Conservation (phyloP, 108 stramenopile species). For the Epipyxis sp. region DNA sequence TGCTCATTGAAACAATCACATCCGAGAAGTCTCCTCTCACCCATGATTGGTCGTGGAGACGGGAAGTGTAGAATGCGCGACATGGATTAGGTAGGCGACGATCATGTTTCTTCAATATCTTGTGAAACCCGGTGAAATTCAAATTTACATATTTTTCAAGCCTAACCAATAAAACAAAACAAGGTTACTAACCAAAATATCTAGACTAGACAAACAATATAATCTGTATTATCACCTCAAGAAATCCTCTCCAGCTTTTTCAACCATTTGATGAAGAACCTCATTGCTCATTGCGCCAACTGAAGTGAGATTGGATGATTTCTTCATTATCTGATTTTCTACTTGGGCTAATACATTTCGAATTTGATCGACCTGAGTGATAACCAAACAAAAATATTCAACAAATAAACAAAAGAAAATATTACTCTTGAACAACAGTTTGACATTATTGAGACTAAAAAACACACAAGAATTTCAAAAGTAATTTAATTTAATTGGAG, state of each 20-base stretch:
- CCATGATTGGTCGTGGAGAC: constrained; percentile 97
- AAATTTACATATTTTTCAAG: constrained; percentile 94
- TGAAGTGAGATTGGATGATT: background rate
- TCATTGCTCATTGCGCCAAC: too few species aligned
- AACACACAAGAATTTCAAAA: too few species aligned
- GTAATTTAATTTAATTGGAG: constrained; percentile 40
- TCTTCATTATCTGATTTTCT: background rate
- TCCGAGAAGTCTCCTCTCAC: constrained; percentile 87
- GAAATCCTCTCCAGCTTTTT: constrained; percentile 42
- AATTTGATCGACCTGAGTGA: background rate
- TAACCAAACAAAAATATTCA: too few species aligned
- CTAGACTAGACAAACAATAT: too few species aligned
- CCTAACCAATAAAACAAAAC: too few species aligned
- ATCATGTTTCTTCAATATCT: constrained; percentile 97
- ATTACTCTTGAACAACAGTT: too few species aligned
- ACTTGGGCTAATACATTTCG: background rate
- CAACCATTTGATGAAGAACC: constrained; percentile 8
- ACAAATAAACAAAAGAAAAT: too few species aligned
- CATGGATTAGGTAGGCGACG: constrained; percentile 79
- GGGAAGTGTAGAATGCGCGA: constrained; percentile 77
- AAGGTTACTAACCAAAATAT: too few species aligned
- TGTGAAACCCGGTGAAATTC: constrained; percentile 95
- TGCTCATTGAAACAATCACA: constrained; percentile 77
- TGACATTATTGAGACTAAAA: too few species aligned
- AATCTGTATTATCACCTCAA: too few species aligned